These are phyloP conservation scores for Metarhizium anisopliae DNA, from an alignment of 2,329 filamentous ascomycete species.

Conservation along the genomic window DNA sequence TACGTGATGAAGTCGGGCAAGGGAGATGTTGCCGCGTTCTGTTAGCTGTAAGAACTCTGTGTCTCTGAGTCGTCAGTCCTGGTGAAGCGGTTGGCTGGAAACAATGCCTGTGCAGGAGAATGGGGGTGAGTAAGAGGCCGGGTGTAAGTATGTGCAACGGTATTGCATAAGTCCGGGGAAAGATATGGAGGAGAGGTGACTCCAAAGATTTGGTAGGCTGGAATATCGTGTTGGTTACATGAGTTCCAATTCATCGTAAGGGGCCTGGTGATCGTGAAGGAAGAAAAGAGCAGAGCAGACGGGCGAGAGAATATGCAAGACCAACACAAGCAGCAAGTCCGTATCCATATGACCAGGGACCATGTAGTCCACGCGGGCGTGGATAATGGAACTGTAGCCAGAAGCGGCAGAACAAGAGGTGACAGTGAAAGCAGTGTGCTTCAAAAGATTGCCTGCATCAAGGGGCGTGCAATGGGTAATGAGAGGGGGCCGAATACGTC, in stretches of 20 bases:
- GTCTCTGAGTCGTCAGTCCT: neutral
- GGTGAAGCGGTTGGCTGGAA: neutral
- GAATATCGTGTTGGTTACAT: conserved; percentile 15
- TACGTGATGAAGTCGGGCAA: neutral
- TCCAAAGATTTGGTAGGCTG: conserved; percentile 16
- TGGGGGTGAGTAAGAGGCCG: conserved; percentile 4
- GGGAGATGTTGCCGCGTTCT: neutral
- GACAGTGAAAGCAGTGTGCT: neutral
- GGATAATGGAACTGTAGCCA: conserved; percentile 4
- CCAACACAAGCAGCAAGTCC: conserved; percentile 1
- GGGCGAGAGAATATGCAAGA: neutral
- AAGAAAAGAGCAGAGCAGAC: neutral
- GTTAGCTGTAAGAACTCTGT: conserved; percentile 1
- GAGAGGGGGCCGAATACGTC: neutral
- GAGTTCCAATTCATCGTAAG: conserved; percentile 15
- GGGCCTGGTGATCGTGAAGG: neutral
- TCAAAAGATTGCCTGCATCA: neutral
- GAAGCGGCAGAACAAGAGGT: neutral
- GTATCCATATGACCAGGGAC: conserved; percentile 7
- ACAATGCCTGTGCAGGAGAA: neutral
- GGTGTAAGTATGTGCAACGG: conserved; percentile 1
- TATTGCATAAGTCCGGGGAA: conserved; percentile 4
- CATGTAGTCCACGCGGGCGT: conserved; percentile 9
- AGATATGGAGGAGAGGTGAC: conserved; percentile 16
- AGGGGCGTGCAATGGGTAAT: neutral